These are phyloP conservation scores for Vanderwaltozyma yarrowii DNA, from an alignment of 805 yeast species.

Conservation along the genomic window DNA sequence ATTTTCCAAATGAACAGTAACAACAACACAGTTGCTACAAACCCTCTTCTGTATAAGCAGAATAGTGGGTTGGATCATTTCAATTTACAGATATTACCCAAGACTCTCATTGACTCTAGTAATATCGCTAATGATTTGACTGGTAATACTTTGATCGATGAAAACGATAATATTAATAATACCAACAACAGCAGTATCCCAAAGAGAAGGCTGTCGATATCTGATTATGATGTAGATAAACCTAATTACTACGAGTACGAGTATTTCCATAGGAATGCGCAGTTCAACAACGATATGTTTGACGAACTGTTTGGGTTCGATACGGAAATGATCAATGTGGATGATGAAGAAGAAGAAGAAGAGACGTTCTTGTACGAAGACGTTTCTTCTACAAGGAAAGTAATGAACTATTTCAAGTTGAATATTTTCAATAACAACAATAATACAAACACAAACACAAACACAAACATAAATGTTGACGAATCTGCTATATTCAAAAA, in stretches of 20 bases:
- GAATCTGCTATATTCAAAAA: conserved; percentile 15
- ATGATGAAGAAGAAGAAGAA: neutral
- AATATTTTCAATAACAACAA: conserved; percentile 14
- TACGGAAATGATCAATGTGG: neutral
- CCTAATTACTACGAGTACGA: conserved; percentile 26
- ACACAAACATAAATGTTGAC: conserved; percentile 1
- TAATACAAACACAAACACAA: conserved; percentile 4
- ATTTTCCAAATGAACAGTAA: neutral
- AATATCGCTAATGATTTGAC: conserved; percentile 19
- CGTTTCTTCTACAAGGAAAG: conserved; percentile 5
- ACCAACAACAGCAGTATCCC: too few relatives aligned
- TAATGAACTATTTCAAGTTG: conserved; percentile 22
- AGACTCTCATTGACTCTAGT: neutral
- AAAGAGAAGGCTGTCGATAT: conserved; percentile 23
- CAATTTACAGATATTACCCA: conserved; percentile 4
- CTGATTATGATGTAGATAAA: conserved; percentile 20
- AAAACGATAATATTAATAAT: too few relatives aligned
- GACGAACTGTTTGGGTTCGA: neutral
- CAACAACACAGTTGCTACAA: neutral
- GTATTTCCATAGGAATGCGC: conserved; percentile 9
- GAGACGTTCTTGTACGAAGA: neutral
- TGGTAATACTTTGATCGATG: conserved; percentile 21
- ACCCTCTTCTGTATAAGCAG: neutral
- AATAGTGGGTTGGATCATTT: conserved; percentile 1
- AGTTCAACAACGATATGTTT: neutral